Base-by-base conservation (phyloP, 2,329 filamentous ascomycete genomes). In the Colletotrichum sp. region DNA sequence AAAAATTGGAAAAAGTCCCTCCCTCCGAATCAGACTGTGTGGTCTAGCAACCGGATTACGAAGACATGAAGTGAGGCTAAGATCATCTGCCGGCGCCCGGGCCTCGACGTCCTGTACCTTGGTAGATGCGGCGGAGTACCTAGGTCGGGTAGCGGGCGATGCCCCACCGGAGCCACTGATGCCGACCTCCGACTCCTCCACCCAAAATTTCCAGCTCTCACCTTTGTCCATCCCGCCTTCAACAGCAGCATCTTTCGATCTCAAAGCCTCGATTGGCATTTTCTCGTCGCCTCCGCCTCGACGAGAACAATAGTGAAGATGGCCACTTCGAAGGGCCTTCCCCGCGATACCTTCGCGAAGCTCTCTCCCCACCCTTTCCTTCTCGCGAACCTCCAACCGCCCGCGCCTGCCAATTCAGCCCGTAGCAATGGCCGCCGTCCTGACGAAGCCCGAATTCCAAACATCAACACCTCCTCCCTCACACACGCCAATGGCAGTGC, bases 401-500 rank as follows among this genome's bases (percentile, higher is more conserved):
- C 87, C 34, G 80, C 87, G 67, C 77, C 87, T 30, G 68, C 71
- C 49, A 76, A 77, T 3, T 89, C 94, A 3, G 88, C 91, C 61
- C 94, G 97, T 81, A 95, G 96, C 82, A 98, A 98, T 84, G 95
- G 95, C 78, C 95, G 97, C 79, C 85, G 89, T 3, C 91, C 95
- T 8, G 87, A 90, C 34, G 90, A 96, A 80, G 92, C 93, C 75
- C 93, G 97, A 61, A 84, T 89, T 27, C 92, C 94, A n/a, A 92
- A 93, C 39, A 89, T 97, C 80, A 97, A 98, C 85, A 92, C 92
- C 0, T 94, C 95, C 30, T 97, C 95, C 27, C 88, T 99, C 66
- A 95, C 95, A 1, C 96, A 99, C 84, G 94, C 95, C 72, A 93
- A 98, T 82, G 97, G 97, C 68, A 98, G 95, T 80, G 94, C 96